phyloP scores from a whole-genome alignment of 2,329 filamentous ascomycete species.

The Fusarium sp. region DNA sequence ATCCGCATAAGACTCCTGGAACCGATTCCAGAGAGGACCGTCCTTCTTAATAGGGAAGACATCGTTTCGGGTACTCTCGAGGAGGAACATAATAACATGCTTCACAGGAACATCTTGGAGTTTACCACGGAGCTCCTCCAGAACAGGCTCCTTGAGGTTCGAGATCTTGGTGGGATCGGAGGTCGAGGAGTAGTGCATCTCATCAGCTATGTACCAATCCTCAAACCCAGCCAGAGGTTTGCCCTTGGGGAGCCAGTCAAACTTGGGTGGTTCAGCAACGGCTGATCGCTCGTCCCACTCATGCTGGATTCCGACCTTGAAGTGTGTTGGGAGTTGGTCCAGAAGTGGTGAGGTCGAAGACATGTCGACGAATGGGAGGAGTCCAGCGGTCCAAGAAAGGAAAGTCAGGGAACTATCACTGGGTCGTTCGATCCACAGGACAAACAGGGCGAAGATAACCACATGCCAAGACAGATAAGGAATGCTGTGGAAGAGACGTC shows the following conservation, averaged over 20 bases:
- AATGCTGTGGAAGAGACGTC: constrained; percentile 18
- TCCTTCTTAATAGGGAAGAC: constrained; percentile 59
- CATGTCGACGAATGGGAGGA: constrained; percentile 52
- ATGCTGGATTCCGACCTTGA: constrained; percentile 45
- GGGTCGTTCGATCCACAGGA: constrained; percentile 44
- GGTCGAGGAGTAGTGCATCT: constrained; percentile 52
- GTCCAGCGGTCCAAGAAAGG: constrained; percentile 52
- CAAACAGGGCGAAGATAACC: constrained; percentile 40
- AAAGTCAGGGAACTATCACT: constrained; percentile 50
- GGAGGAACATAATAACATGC: constrained; percentile 56
- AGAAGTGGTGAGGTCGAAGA: constrained; percentile 48
- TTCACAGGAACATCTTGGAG: constrained; percentile 53
- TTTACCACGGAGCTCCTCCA: constrained; percentile 43
- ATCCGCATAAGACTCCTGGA: constrained; percentile 49
- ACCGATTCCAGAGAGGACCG: constrained; percentile 52
- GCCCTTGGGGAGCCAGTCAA: constrained; percentile 44
- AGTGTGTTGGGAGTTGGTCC: constrained; percentile 42
- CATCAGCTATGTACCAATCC: constrained; percentile 45
- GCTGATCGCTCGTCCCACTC: constrained; percentile 47
- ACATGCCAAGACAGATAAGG: constrained; percentile 42
- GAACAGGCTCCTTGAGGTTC: constrained; percentile 52
- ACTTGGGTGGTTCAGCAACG: constrained; percentile 38
- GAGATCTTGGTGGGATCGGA: constrained; percentile 56
- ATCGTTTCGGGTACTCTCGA: constrained; percentile 60
- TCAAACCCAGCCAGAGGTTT: constrained; percentile 44